phyloP scores from a whole-genome alignment of 2,329 filamentous ascomycete genomes.

The Nemania diffusa region DNA sequence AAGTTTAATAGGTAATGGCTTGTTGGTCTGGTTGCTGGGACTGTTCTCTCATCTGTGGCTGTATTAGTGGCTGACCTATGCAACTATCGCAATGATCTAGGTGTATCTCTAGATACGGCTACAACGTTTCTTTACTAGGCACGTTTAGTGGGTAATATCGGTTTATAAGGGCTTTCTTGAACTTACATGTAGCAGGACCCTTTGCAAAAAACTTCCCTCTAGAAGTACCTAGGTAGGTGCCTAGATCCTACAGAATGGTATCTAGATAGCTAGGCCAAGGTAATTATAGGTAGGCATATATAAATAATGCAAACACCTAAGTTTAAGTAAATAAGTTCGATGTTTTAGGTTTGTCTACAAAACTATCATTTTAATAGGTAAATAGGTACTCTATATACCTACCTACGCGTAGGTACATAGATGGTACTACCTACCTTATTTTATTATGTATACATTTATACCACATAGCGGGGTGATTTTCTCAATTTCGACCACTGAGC shows the following conservation, averaged over 20 bases:
- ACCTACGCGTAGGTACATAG: not conserved
- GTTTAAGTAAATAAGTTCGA: too few species aligned
- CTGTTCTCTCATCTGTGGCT: not conserved
- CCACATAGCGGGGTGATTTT: conserved; percentile 21
- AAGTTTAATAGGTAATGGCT: not conserved
- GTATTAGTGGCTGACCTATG: conserved; percentile 8
- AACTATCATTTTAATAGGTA: not conserved
- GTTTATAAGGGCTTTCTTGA: not conserved
- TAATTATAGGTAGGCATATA: too few species aligned
- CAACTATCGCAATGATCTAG: conserved; percentile 12
- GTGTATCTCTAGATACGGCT: not conserved
- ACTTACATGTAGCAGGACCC: not conserved
- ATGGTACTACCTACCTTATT: not conserved
- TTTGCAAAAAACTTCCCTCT: too few species aligned
- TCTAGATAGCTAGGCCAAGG: too few species aligned
- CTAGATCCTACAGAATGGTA: too few species aligned
- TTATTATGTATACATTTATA: conserved; percentile 12
- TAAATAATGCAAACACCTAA: too few species aligned
- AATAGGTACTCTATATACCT: not conserved
- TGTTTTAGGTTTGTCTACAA: too few species aligned
- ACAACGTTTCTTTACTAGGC: not conserved
- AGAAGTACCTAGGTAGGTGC: not conserved
- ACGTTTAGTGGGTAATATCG: not conserved
- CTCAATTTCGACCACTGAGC: not conserved
- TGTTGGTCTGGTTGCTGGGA: not conserved